These are phyloP conservation scores for Phytophthora pisi DNA, from an alignment of 352 stramenopile genomes.

Conservation along the genomic window DNA sequence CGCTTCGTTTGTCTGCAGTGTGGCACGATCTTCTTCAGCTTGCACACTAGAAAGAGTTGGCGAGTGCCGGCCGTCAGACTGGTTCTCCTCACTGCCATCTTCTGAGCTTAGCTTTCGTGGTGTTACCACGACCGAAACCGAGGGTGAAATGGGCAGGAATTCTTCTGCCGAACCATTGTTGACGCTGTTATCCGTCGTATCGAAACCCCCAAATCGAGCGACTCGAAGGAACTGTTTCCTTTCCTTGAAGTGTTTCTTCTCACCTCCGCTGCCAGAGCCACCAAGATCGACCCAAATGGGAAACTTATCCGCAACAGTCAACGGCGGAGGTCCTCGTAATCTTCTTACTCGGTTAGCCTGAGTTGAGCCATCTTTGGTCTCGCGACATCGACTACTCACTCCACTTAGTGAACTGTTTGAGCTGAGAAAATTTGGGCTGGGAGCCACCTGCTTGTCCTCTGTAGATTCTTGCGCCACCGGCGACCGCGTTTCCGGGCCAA, in stretches of 20 bases:
- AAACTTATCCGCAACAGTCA: constrained; percentile 41
- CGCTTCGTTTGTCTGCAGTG: not conserved
- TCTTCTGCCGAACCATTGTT: constrained; percentile 18
- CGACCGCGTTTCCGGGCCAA: constrained; percentile 18
- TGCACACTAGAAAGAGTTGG: constrained; percentile 1
- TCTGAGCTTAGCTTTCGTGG: constrained; percentile 8
- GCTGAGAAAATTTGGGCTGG: not conserved
- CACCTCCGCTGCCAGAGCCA: not conserved
- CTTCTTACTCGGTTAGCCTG: constrained; percentile 5
- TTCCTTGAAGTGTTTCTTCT: constrained; percentile 8
- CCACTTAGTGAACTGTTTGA: constrained; percentile 1
- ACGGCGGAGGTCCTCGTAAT: constrained; percentile 5
- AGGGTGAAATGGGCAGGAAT: not conserved
- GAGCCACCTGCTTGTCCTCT: not conserved
- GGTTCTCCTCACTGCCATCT: constrained; percentile 23
- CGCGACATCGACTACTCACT: constrained; percentile 23
- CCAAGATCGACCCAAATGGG: constrained; percentile 45
- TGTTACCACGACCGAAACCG: not conserved
- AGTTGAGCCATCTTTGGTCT: constrained; percentile 10
- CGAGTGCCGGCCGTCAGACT: constrained; percentile 19
- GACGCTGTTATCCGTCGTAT: not conserved
- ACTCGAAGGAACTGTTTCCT: constrained; percentile 46
- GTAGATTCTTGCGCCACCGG: constrained; percentile 12
- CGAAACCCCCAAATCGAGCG: constrained; percentile 19
- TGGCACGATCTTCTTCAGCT: constrained; percentile 5